Evolutionary conservation across 495 filamentous ascomycete species (phyloP).

Genomic region (Aspergillus sclerotioniger): DNA sequence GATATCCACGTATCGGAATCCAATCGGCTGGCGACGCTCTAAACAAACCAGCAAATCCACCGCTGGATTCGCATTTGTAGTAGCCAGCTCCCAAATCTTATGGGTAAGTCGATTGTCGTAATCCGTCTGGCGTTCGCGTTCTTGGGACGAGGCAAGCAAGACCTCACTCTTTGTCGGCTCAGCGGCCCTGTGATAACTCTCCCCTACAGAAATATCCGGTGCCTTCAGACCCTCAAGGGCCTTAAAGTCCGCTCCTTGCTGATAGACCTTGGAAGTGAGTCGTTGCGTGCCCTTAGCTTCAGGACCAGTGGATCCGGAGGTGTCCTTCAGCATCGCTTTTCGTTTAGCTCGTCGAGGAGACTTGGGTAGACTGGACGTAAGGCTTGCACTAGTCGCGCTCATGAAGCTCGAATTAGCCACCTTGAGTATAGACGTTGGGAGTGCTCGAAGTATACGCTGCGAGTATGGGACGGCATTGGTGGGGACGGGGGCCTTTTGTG

Average conservation of each 20-base stretch:
- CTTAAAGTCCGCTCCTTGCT: conserved; percentile 42
- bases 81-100: conserved; percentile 93
- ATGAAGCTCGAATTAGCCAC: conserved; percentile 95
- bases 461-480: conserved; percentile 84
- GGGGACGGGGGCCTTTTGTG: conserved; percentile 71
- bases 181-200: conserved; percentile 12
- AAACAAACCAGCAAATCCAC: conserved; percentile 91
- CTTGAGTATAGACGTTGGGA: conserved; percentile 89
- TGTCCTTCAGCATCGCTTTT: conserved; percentile 51
- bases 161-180: conserved; percentile 3
- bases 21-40: conserved; percentile 86
- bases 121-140: conserved; percentile 66
- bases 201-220: conserved; percentile 17
- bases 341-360: conserved; percentile 63
- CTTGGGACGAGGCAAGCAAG: conserved; percentile 39
- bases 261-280: conserved; percentile 51
- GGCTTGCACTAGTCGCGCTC: conserved; percentile 83
- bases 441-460: conserved; percentile 83
- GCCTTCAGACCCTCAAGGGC: conserved; percentile 20
- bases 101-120: conserved; percentile 88
- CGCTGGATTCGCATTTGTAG: conserved; percentile 87
- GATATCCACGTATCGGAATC: conserved; percentile 96
- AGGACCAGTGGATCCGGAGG: conserved; percentile 23
- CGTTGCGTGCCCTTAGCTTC: conserved; percentile 44
- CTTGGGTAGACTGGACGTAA: conserved; percentile 80